Conservation (phyloP, 495 filamentous ascomycete species). For the Terfezia claveryi region DNA sequence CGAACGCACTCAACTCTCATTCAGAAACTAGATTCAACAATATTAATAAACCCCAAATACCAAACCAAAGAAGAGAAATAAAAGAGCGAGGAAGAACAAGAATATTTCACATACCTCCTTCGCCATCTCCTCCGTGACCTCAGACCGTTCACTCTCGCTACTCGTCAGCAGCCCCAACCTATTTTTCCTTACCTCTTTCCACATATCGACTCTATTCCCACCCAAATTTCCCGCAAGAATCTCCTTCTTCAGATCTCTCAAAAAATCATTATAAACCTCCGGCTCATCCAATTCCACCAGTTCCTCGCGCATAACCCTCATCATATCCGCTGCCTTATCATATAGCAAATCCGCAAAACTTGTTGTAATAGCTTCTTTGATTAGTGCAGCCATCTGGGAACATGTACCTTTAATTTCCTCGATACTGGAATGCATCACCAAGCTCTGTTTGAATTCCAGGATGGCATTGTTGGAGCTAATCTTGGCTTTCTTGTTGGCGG, state of each 20-base stretch:
- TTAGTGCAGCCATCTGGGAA: conserved; percentile 50
- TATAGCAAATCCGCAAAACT: conserved; percentile 60
- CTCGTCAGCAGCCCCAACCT: conserved; percentile 55
- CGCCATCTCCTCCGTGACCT: conserved; percentile 9
- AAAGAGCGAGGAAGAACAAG: not conserved
- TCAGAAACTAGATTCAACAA: not conserved
- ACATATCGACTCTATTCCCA: conserved; percentile 65
- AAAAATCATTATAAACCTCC: conserved; percentile 50
- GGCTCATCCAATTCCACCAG: conserved; percentile 57
- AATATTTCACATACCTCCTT: conserved; percentile 3
- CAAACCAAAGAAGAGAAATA: too few relatives aligned
- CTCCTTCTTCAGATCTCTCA: conserved; percentile 48
- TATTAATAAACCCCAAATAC: not conserved
- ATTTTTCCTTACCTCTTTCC: conserved; percentile 45
- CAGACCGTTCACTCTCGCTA: conserved; percentile 21
- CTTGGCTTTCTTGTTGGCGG: conserved; percentile 27
- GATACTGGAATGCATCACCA: conserved; percentile 32
- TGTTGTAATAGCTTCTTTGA: conserved; percentile 42
- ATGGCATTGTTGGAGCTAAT: conserved; percentile 67
- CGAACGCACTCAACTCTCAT: not conserved
- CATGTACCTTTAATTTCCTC: conserved; percentile 42
- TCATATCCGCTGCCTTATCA: conserved; percentile 47
- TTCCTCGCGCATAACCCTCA: conserved; percentile 59
- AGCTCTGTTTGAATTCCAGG: conserved; percentile 81
- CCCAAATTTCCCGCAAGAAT: conserved; percentile 49